phyloP scores from a whole-genome alignment of 805 yeast genomes.

The Ogataea minuta region DNA sequence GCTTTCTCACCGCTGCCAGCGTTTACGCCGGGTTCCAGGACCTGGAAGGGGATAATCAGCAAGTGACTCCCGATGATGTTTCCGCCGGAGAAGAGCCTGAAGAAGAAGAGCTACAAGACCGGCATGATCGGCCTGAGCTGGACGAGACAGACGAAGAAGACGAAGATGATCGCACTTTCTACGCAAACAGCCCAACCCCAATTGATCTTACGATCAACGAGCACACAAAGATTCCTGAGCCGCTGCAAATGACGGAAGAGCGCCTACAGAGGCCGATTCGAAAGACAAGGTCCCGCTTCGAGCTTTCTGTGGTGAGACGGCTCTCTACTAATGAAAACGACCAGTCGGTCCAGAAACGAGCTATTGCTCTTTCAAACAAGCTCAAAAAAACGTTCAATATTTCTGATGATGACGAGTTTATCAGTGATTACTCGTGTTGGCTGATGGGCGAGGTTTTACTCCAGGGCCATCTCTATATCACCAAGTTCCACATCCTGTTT shows the following conservation, averaged over 20 bases:
- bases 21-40: conserved; percentile 44
- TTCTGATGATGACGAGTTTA: conserved; percentile 52
- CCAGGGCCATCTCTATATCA: conserved; percentile 82
- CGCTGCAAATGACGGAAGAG: neutral
- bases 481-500: conserved; percentile 62
- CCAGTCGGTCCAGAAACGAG: conserved; percentile 28
- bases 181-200: conserved; percentile 1
- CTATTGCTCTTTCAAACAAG: conserved; percentile 37
- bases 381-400: conserved; percentile 42
- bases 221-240: conserved; percentile 8
- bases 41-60: conserved; percentile 33
- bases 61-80: conserved; percentile 29
- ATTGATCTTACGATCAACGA: conserved; percentile 5
- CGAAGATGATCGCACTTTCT: conserved; percentile 9
- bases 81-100: conserved; percentile 21
- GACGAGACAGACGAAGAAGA: conserved; percentile 4
- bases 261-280: conserved; percentile 7
- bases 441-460: conserved; percentile 74
- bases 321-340: conserved; percentile 22
- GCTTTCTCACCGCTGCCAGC: conserved; percentile 56
- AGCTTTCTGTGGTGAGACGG: conserved; percentile 32
- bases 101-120: conserved; percentile 7
- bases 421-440: conserved; percentile 75
- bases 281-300: conserved; percentile 29
- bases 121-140: conserved; percentile 2